phyloP scores from a whole-genome alignment of 176 grass and related monocot species.

The Phyllostachys edulis region DNA sequence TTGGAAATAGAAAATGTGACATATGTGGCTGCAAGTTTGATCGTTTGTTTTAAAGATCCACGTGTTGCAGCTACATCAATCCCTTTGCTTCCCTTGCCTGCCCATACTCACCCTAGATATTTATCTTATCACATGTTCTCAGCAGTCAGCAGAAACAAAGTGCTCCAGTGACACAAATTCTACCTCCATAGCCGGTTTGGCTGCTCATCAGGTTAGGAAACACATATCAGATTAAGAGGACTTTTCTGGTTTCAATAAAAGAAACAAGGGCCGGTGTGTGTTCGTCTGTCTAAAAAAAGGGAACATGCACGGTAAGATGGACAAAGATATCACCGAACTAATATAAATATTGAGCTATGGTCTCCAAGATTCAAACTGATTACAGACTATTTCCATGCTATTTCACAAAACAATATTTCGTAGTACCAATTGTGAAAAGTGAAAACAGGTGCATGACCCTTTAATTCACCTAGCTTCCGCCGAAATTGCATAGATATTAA shows the following conservation, averaged over 20 bases:
- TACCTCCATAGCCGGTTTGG: neutral
- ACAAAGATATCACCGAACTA: neutral
- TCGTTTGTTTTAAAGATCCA: neutral
- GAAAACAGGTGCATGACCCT: neutral
- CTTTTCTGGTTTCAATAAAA: neutral
- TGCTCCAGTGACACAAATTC: neutral
- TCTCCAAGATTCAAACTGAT: neutral
- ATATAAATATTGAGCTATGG: neutral
- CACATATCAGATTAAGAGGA: neutral
- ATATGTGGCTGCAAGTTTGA: neutral
- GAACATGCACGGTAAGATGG: neutral
- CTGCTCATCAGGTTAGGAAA: neutral
- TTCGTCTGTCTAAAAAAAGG: neutral
- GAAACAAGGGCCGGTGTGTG: neutral
- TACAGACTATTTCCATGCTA: neutral
- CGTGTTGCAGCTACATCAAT: neutral
- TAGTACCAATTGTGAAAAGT: constrained; percentile 12
- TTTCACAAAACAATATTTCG: neutral
- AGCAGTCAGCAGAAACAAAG: neutral
- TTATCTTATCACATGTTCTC: neutral
- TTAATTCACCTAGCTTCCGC: constrained; percentile 11
- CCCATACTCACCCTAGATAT: neutral
- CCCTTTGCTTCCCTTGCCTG: neutral
- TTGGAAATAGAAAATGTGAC: neutral
- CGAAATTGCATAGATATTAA: neutral